These are phyloP conservation scores for Penicillium brevicompactum DNA, from an alignment of 2,329 filamentous ascomycete species.

Conservation along the genomic window DNA sequence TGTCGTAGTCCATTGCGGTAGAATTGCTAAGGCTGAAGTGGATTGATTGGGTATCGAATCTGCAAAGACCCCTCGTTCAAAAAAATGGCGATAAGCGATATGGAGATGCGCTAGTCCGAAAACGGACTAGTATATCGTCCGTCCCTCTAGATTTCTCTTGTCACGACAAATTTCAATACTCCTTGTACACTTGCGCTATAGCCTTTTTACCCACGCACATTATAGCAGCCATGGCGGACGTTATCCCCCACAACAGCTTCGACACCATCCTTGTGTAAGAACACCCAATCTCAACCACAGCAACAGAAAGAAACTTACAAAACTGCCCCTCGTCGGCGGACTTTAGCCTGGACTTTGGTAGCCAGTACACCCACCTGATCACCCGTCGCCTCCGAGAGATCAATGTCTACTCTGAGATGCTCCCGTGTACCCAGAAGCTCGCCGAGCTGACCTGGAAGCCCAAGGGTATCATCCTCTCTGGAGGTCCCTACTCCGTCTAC, in stretches of 20 bases:
- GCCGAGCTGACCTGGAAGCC: constrained; percentile 76
- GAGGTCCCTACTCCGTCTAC: constrained; percentile 76
- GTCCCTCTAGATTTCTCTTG: too few relatives aligned
- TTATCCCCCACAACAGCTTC: too few relatives aligned
- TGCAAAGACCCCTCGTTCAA: constrained; percentile 19
- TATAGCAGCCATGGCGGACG: too few relatives aligned
- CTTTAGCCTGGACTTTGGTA: too few relatives aligned
- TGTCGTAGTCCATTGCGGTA: constrained; percentile 75
- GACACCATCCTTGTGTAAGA: too few relatives aligned
- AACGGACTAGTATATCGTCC: not conserved
- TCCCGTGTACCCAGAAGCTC: constrained; percentile 82
- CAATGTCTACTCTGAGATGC: constrained; percentile 84
- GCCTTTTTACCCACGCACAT: not conserved
- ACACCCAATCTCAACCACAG: too few relatives aligned
- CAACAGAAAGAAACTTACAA: too few relatives aligned
- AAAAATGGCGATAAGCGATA: constrained; percentile 32
- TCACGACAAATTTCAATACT: not conserved
- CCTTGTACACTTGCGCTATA: not conserved
- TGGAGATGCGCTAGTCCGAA: constrained; percentile 5
- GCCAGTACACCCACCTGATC: constrained; percentile 10
- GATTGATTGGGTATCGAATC: constrained; percentile 5
- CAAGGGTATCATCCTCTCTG: constrained; percentile 78
- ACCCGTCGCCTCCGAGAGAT: constrained; percentile 67
- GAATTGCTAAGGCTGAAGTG: constrained; percentile 4
- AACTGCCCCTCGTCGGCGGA: too few relatives aligned